phyloP scores from a whole-genome alignment of 2,329 filamentous ascomycete genomes.

The Penicillium expansum region DNA sequence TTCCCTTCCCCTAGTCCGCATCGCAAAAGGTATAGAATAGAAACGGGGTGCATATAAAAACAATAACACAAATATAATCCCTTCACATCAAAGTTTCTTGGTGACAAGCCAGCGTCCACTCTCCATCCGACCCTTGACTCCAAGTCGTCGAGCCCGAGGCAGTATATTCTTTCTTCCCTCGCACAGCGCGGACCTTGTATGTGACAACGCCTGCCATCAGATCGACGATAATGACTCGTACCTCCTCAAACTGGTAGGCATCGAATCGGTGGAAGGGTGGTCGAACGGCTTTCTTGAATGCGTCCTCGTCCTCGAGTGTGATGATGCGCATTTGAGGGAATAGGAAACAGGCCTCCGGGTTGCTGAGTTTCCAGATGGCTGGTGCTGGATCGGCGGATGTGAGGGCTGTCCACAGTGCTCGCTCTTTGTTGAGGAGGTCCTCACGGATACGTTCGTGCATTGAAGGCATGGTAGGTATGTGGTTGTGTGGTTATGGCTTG shows the following conservation, averaged over 20 bases:
- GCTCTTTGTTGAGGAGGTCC: conserved; percentile 36
- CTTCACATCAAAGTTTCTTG: conserved; percentile 34
- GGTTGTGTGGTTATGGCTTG: not conserved
- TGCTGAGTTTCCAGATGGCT: conserved; percentile 34
- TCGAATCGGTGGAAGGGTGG: conserved; percentile 40
- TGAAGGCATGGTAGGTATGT: conserved; percentile 27
- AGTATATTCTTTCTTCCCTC: conserved; percentile 27
- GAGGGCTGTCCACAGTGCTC: conserved; percentile 38
- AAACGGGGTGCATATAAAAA: not conserved
- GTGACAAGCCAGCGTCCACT: conserved; percentile 38
- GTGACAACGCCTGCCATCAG: conserved; percentile 38
- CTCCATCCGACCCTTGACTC: conserved; percentile 39
- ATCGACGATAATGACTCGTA: conserved; percentile 35
- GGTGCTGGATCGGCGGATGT: conserved; percentile 38
- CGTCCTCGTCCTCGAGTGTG: conserved; percentile 30
- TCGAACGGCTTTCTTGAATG: conserved; percentile 26
- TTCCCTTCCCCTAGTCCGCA: not conserved
- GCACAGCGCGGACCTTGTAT: conserved; percentile 31
- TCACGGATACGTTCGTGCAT: conserved; percentile 40
- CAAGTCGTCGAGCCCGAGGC: conserved; percentile 36
- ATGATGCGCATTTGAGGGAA: conserved; percentile 35
- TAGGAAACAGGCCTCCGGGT: conserved; percentile 32
- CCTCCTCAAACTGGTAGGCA: conserved; percentile 29
- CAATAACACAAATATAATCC: not conserved
- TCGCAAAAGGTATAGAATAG: not conserved